A percentile compares a stretch with the other conserved stretches of the same genome.
phyloP scores from a whole-genome alignment of 192 early-diverging fungal genomes.

The Borealophlyctis nickersoniae region DNA sequence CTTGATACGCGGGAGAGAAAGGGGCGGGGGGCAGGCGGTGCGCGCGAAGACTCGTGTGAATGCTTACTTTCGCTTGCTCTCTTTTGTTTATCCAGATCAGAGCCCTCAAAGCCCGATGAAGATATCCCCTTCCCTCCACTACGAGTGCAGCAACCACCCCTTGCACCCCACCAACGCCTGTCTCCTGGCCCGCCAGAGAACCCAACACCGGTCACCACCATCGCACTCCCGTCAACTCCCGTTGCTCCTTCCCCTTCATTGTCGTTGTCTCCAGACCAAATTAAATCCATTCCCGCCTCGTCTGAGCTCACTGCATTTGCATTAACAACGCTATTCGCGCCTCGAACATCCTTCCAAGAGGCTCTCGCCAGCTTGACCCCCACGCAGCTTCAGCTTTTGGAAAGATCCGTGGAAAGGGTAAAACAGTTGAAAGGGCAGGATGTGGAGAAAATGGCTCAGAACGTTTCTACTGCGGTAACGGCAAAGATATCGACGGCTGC shows the following conservation, averaged over 20 bases:
- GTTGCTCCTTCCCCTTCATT: background rate
- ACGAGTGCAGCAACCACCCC: background rate
- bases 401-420: conserved; percentile 1
- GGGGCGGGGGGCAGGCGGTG: background rate
- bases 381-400: background rate
- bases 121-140: no score
- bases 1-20: no score
- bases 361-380: background rate
- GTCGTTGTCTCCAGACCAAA: no score
- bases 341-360: background rate
- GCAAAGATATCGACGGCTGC: background rate
- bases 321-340: background rate
- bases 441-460: background rate
- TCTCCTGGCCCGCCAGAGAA: no score
- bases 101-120: no score
- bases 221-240: background rate
- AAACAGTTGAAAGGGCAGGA: background rate
- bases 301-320: conserved; percentile 1
- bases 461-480: background rate
- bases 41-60: background rate
- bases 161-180: no score
- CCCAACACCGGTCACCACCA: background rate
- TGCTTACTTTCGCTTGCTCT: no score
- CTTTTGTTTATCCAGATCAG: no score
- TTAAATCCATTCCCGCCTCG: no score